These are phyloP conservation scores for Termitomyces sp. DNA, from an alignment of 768 basidiomycete genomes.

Conservation along the genomic window DNA sequence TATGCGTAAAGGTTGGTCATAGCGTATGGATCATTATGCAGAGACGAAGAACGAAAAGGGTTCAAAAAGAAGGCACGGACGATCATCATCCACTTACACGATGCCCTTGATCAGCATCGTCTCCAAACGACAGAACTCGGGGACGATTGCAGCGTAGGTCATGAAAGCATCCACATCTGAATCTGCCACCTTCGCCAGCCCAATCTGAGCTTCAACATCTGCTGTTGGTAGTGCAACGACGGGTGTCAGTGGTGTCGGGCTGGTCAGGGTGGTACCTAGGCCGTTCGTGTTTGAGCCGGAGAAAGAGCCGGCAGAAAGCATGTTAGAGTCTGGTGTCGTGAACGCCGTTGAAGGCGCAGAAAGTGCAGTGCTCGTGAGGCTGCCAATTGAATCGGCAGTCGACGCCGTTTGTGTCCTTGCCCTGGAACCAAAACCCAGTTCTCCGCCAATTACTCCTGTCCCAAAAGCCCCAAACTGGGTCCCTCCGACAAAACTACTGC, in stretches of 20 bases:
- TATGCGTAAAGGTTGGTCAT: background rate
- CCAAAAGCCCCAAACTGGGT: constrained; percentile 20
- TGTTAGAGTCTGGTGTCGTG: constrained; percentile 58
- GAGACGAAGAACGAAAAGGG: background rate
- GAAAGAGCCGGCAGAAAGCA: constrained; percentile 23
- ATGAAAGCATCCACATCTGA: constrained; percentile 81
- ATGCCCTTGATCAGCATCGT: constrained; percentile 68
- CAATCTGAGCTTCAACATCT: constrained; percentile 69
- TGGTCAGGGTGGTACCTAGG: constrained; percentile 34
- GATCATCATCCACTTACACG: constrained; percentile 25
- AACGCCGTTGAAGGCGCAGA: constrained; percentile 39
- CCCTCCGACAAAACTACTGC: constrained; percentile 22
- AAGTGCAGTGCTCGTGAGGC: constrained; percentile 18
- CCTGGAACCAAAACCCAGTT: constrained; percentile 29
- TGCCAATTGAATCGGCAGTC: constrained; percentile 30
- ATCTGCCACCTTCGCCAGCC: constrained; percentile 78
- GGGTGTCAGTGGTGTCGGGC: constrained; percentile 59
- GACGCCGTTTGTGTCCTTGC: constrained; percentile 52
- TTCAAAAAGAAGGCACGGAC: background rate
- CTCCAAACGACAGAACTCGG: constrained; percentile 79
- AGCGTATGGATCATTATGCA: constrained; percentile 7
- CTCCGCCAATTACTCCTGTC: constrained; percentile 32
- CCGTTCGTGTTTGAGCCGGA: constrained; percentile 28
- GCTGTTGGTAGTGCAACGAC: constrained; percentile 67
- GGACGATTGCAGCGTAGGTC: constrained; percentile 81